Evolutionary conservation across 2,329 filamentous ascomycete species (phyloP).

Genomic region (Talaromyces atroroseus): DNA sequence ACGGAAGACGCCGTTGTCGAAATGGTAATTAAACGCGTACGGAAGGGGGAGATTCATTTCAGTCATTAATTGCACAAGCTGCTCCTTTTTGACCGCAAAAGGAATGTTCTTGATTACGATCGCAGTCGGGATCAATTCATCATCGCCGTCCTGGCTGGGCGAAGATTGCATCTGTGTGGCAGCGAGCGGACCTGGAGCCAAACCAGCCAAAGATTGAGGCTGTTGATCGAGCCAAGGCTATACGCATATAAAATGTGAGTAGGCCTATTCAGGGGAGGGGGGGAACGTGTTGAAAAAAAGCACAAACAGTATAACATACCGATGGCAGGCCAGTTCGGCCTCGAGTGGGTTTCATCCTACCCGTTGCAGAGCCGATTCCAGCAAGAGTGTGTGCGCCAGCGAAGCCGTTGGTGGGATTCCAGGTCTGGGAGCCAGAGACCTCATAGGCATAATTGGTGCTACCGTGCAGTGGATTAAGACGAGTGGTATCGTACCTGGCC

Average conservation of each 20-base stretch:
- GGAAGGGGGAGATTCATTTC: conserved; percentile 89
- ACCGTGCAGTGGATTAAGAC: conserved; percentile 52
- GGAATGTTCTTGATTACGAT: conserved; percentile 99
- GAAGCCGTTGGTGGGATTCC: conserved; percentile 67
- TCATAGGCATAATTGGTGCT: conserved; percentile 63
- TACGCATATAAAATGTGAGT: neutral
- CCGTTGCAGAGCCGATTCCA: conserved; percentile 53
- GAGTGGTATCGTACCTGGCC: conserved; percentile 51
- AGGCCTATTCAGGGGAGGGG: neutral
- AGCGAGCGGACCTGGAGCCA: conserved; percentile 9
- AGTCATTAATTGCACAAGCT: conserved; percentile 87
- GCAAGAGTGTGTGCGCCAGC: conserved; percentile 61
- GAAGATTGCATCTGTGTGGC: conserved; percentile 24
- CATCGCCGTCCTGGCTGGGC: conserved; percentile 45
- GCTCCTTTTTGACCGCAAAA: conserved; percentile 96
- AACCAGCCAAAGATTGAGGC: conserved; percentile 24
- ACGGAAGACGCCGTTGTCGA: conserved; percentile 94
- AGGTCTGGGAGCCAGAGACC: conserved; percentile 64
- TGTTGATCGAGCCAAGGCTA: conserved; percentile 62
- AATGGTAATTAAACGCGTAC: conserved; percentile 99
- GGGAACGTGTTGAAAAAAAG: neutral
- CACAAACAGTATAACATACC: conserved; percentile 49
- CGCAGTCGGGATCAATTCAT: conserved; percentile 93
- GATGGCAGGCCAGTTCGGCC: conserved; percentile 62
- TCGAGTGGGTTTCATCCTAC: conserved; percentile 52